Base-by-base conservation (phyloP, 768 basidiomycete genomes). In the Pulveroboletus sp. region DNA sequence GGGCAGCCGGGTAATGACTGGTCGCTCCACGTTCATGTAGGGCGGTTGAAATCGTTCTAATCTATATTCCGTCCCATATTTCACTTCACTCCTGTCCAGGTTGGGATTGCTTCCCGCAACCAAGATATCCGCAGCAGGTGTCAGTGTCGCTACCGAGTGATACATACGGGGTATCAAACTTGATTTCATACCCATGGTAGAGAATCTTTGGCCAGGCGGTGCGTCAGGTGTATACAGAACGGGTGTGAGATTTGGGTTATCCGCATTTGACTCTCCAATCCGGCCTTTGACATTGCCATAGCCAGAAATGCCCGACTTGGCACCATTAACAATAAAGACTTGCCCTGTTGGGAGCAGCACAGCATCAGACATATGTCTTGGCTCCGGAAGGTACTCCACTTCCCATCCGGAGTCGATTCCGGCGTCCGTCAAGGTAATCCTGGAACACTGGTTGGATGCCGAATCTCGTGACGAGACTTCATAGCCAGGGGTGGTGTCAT, bases 31-130 rank as follows among this genome's bases (percentile, higher is more conserved):
- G 24, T 67, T 64, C 81, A 89, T 82, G 62, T 95, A 98, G 26
- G 87, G 85, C 0, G 95, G 94, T 46, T 76, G 76, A 56, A 95
- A 74, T 77, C 85, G 83, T 64, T 96, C 93, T 30, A 92, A 86
- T 43, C 91, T 76, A 64, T 94, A 95, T 65, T 95, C 90, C 15
- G 91, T 92, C 28, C 84, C 82, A 62, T 87, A 93, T 62, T 73
- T 72, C 37, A 79, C 58, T 57, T 81, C 84, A 57, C 83, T 89
- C 46, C 86, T 72, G 65, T 91, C 88, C 51, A 90, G 66, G 66
- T 91, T 91, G 24, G 89, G 89, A 60, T 89, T 91, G 52, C 87
- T 88, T 31, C 89, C 89, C 17, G 88, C 83, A 49, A 92, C 81
- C 83, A 91, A 80, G 43, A 91, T 67, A 45, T 78, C 76, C 4